Conservation (phyloP, 768 basidiomycete genomes). For the Russula earlei region DNA sequence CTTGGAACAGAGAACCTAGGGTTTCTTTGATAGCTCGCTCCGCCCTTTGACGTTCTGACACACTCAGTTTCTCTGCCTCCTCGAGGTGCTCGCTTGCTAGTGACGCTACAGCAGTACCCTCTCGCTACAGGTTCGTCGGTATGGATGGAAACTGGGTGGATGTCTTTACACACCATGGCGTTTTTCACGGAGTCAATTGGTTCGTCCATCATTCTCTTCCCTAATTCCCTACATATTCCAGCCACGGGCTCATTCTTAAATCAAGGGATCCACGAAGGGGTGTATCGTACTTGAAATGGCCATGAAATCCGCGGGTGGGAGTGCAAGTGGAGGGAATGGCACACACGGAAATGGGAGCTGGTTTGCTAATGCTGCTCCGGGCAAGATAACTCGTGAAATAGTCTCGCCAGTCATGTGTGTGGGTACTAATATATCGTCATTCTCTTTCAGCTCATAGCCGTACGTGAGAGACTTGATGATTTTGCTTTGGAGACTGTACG, state of each 20-base stretch:
- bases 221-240: not conserved
- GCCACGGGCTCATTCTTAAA: not conserved
- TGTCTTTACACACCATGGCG: not conserved
- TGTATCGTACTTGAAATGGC: not conserved
- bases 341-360: not conserved
- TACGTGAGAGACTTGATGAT: slow-evolving; percentile 3
- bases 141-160: no score
- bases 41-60: not conserved
- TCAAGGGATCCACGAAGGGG: not conserved
- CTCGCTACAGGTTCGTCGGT: not conserved
- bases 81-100: not conserved
- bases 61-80: not conserved
- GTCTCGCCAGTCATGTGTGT: not conserved
- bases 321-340: not conserved
- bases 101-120: not conserved
- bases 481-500: not conserved
- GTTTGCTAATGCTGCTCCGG: not conserved
- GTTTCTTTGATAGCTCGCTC: not conserved
- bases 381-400: not conserved
- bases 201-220: not conserved
- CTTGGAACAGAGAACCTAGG: not conserved
- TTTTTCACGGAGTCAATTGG: not conserved
- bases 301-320: not conserved
- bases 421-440: not conserved
- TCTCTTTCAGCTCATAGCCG: slow-evolving; percentile 3